phyloP scores from a whole-genome alignment of 2,329 filamentous ascomycete species.

The Podosphaera xanthii region DNA sequence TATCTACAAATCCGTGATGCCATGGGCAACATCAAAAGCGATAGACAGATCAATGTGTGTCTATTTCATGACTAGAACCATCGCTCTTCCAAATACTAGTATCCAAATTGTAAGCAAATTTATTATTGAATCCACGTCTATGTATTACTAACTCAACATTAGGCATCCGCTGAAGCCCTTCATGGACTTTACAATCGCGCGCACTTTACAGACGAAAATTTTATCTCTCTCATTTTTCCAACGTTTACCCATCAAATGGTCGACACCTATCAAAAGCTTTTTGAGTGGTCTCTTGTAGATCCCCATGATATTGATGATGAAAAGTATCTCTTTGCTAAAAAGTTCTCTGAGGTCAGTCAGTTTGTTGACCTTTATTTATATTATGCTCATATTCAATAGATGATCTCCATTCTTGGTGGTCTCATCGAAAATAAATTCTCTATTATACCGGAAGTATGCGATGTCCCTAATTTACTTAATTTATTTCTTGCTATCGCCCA shows the following conservation, averaged over 20 bases:
- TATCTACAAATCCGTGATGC: slow-evolving; percentile 55
- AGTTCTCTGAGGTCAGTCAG: slow-evolving; percentile 56
- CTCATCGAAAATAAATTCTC: slow-evolving; percentile 61
- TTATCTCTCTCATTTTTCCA: slow-evolving; percentile 52
- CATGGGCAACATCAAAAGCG: slow-evolving; percentile 72
- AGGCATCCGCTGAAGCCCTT: slow-evolving; percentile 65
- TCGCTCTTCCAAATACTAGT: slow-evolving; percentile 45
- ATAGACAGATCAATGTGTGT: slow-evolving; percentile 50
- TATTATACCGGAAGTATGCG: slow-evolving; percentile 37
- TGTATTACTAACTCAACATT: slow-evolving; percentile 3
- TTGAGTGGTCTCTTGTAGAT: slow-evolving; percentile 59
- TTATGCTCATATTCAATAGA: slow-evolving; percentile 22
- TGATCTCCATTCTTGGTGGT: slow-evolving; percentile 65
- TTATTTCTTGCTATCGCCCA: slow-evolving; percentile 61
- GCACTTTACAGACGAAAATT: slow-evolving; percentile 56
- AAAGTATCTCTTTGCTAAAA: slow-evolving; percentile 81
- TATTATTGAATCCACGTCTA: neutral
- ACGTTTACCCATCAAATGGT: slow-evolving; percentile 57
- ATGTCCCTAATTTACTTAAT: slow-evolving; percentile 54
- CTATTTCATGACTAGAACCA: slow-evolving; percentile 43
- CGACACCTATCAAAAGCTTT: slow-evolving; percentile 47
- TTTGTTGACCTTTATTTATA: neutral
- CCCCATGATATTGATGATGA: slow-evolving; percentile 70
- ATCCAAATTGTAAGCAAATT: slow-evolving; percentile 42
- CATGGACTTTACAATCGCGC: slow-evolving; percentile 58